These are phyloP conservation scores for Nepenthes alata DNA, from an alignment of 179 eudicot genomes.

Conservation along the genomic window DNA sequence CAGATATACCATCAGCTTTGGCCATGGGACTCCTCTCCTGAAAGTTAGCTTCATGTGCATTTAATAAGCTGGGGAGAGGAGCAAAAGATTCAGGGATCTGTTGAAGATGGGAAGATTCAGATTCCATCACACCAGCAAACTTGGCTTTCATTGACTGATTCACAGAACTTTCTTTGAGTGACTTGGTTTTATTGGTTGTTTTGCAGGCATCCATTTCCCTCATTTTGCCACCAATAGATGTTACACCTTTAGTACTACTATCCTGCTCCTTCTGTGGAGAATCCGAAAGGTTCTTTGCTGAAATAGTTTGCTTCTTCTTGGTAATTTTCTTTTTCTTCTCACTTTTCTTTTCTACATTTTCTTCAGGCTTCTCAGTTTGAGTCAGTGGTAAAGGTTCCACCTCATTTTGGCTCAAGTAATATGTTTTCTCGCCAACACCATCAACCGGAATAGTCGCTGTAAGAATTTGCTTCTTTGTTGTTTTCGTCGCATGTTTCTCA, in stretches of 20 bases:
- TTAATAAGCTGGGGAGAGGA: not conserved
- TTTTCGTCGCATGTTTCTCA: constrained; percentile 15
- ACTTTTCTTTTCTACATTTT: constrained; percentile 11
- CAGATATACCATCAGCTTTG: too few species aligned
- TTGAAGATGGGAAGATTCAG: constrained; percentile 2
- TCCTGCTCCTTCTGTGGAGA: constrained; percentile 12
- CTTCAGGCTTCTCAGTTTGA: constrained; percentile 10
- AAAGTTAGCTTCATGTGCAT: constrained; percentile 5
- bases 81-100: constrained; percentile 1
- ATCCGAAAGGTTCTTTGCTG: constrained; percentile 12
- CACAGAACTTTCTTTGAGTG: constrained; percentile 2
- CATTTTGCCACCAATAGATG: constrained; percentile 5
- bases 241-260: constrained; percentile 8
- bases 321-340: constrained; percentile 16
- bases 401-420: constrained; percentile 2
- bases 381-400: constrained; percentile 11
- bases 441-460: not conserved
- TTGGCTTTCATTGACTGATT: constrained; percentile 3
- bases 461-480: constrained; percentile 14
- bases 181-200: constrained; percentile 14
- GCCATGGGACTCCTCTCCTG: constrained; percentile 4
- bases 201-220: constrained; percentile 9
- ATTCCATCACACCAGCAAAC: not conserved
- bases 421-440: not conserved
- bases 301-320: constrained; percentile 14